A percentile compares a stretch with the other conserved stretches of the same genome.
phyloP scores from a whole-genome alignment of 2,329 filamentous ascomycete species.

The Zymoseptoria pseudotritici region DNA sequence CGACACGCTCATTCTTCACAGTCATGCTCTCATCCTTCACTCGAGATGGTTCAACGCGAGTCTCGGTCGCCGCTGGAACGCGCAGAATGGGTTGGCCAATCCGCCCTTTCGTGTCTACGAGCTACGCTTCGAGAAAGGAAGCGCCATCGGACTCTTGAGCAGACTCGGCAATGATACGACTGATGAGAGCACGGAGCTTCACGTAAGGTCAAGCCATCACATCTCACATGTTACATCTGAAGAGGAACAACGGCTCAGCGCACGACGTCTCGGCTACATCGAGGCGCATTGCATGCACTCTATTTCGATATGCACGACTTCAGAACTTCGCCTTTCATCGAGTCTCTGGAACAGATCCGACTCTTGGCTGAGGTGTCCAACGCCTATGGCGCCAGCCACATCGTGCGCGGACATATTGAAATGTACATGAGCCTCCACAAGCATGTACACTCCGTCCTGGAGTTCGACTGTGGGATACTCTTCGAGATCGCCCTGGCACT shows the following conservation, averaged over 20 bases:
- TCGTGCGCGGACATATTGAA: neutral
- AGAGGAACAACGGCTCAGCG: neutral
- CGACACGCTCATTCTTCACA: constrained; percentile 5
- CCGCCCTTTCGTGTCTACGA: constrained; percentile 1
- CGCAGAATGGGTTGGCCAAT: neutral
- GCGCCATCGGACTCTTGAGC: neutral
- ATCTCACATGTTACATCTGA: neutral
- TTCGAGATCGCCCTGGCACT: constrained; percentile 1
- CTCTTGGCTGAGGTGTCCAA: neutral
- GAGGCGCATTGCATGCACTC: neutral
- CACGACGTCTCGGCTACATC: neutral
- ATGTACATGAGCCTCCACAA: neutral
- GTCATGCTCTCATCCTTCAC: constrained; percentile 6
- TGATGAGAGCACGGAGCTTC: neutral
- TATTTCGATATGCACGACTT: neutral
- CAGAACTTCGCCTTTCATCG: neutral
- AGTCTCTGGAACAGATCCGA: neutral
- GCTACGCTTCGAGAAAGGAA: constrained; percentile 8
- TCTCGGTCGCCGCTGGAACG: constrained; percentile 6
- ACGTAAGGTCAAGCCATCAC: neutral
- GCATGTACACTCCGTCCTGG: neutral
- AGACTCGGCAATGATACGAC: neutral
- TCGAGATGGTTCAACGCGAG: constrained; percentile 10
- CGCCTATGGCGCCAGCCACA: neutral
- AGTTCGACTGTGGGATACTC: neutral